These are phyloP conservation scores for Typha latifolia DNA, from an alignment of 176 grass and related monocot genomes.

Conservation along the genomic window DNA sequence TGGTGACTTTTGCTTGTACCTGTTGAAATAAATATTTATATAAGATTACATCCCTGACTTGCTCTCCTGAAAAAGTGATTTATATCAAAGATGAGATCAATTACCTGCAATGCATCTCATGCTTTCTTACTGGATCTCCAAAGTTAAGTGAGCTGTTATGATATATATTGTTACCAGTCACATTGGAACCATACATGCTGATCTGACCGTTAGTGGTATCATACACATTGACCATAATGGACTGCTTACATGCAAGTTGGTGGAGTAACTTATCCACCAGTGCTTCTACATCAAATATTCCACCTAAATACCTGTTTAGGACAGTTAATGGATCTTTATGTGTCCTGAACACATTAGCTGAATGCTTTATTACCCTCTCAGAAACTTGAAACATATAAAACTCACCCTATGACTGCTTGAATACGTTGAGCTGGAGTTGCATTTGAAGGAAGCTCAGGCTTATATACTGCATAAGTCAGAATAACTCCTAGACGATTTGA, in stretches of 20 bases:
- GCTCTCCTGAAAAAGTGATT: not conserved
- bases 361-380: not conserved
- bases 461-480: conserved; percentile 83
- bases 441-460: conserved; percentile 60
- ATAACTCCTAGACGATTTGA: conserved; percentile 87
- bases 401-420: conserved; percentile 78
- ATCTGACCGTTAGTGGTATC: conserved; percentile 67
- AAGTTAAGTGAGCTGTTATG: conserved; percentile 73
- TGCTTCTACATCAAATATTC: conserved; percentile 96
- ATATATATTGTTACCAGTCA: conserved; percentile 37
- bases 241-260: conserved; percentile 77
- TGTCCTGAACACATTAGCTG: not conserved
- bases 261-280: conserved; percentile 84
- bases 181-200: conserved; percentile 81
- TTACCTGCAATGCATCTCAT: conserved; percentile 99
- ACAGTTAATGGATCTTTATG: not conserved
- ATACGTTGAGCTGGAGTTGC: conserved; percentile 51
- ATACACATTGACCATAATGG: conserved; percentile 92
- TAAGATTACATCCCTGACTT: not conserved
- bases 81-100: not conserved
- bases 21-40: conserved; percentile 10
- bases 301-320: conserved; percentile 80
- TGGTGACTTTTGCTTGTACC: conserved; percentile 61
- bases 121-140: conserved; percentile 77
- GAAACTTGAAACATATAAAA: not conserved